These are phyloP conservation scores for Talaromyces stipitatus DNA, from an alignment of 495 filamentous ascomycete genomes.

Conservation along the genomic window DNA sequence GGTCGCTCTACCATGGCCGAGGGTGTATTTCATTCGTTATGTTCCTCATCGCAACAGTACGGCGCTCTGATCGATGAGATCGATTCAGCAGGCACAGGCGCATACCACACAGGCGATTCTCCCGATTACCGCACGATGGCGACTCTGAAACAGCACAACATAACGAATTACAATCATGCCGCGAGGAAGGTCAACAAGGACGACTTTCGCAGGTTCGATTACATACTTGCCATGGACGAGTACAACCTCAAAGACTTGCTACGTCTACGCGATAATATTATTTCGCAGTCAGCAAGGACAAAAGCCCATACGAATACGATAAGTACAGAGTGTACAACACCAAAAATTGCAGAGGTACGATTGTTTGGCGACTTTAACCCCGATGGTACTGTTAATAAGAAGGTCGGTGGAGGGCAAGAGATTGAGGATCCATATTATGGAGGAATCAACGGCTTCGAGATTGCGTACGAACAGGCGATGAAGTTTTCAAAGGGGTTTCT, in stretches of 20 bases:
- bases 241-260: conserved; percentile 69
- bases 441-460: conserved; percentile 71
- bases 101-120: conserved; percentile 65
- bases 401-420: conserved; percentile 59
- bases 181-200: conserved; percentile 64
- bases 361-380: conserved; percentile 77
- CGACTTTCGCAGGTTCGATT: conserved; percentile 83
- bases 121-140: conserved; percentile 82
- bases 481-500: conserved; percentile 76
- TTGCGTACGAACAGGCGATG: conserved; percentile 73
- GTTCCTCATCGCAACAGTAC: conserved; percentile 38
- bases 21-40: conserved; percentile 74
- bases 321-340: conserved; percentile 16
- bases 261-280: conserved; percentile 47
- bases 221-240: conserved; percentile 90
- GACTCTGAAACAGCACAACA: conserved; percentile 65
- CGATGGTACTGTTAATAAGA: conserved; percentile 65
- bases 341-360: conserved; percentile 50
- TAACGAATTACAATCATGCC: conserved; percentile 65
- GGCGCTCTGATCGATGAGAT: conserved; percentile 54
- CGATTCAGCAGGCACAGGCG: conserved; percentile 85
- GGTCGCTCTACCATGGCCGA: conserved; percentile 88
- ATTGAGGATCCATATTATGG: conserved; percentile 95
- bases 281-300: conserved; percentile 27
- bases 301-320: neutral